Evolutionary conservation across 106 monocot genomes (phyloP), one percentile per base, ranked within the genome.

Genomic region (Phalaenopsis equestris): DNA sequence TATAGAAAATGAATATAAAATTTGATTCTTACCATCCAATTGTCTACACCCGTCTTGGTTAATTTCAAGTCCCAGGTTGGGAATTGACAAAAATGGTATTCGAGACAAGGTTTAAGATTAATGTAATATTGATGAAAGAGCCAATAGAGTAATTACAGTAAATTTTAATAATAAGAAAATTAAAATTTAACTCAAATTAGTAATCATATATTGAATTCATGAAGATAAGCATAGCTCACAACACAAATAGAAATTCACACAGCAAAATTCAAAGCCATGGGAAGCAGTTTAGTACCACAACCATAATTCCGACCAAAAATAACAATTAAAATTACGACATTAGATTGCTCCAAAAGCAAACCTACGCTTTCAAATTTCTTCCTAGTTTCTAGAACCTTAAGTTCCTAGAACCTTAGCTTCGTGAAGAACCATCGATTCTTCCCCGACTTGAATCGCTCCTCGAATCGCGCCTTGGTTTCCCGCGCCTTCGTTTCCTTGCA

Each of bases 361-460:
- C 24, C 18, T 1, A 73, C 30, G 37, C 73, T 16, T 42, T 30
- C 8, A 9, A 75, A 17, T 18, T 8, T 37, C 52, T 37, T 45
- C 43, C 8, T 5, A 8, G 43, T 49, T 72, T 65, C 65, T 49
- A 87, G 55, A 87, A 87, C 79, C 87, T 87, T 49, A 16, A 8
- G 43, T 49, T 72, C 75, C 65, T 49, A 87, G 55, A 87, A 87
- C 79, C 87, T 87, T 49, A 87, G 84, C 83, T 86, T 90, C 76
- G 87, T 84, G 82, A 90, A 90, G 73, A 90, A 87, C 90, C 90
- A 90, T 79, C 85, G 73, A 81, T 90, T 90, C 87, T 90, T 90
- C 21, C 87, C 90, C 0, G 86, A 86, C 84, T 90, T 90, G 82
- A 90, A 90, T 30, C 90, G 72, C 81, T 90, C 90, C 85, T 90